phyloP scores from a whole-genome alignment of 1,284 basidiomycete species.

The Ganoderma sp. region DNA sequence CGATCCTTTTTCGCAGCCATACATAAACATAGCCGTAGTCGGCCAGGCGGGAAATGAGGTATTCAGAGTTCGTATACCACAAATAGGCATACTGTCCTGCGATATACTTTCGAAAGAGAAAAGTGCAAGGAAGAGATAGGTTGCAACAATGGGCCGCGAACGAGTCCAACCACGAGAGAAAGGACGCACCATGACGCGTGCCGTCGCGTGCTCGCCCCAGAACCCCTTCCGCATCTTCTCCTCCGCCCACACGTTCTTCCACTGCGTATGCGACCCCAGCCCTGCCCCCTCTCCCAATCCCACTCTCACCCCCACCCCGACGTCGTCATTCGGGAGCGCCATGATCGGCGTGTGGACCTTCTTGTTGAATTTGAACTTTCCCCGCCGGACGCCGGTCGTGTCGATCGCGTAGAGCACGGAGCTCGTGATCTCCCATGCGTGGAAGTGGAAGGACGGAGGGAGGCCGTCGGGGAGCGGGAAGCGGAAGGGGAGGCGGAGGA shows the following conservation, averaged over 20 bases:
- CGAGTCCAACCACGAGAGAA: neutral
- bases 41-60: no score
- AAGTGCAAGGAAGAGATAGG: no score
- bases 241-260: slow-evolving; percentile 11
- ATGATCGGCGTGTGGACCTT: slow-evolving; percentile 8
- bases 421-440: neutral
- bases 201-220: slow-evolving; percentile 26
- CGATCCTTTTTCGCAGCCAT: no score
- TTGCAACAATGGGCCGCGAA: no score
- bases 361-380: slow-evolving; percentile 4
- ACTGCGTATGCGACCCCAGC: slow-evolving; percentile 1
- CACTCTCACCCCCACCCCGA: neutral
- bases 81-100: no score
- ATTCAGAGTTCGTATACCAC: no score
- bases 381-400: slow-evolving; percentile 7
- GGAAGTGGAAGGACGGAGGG: slow-evolving; percentile 10
- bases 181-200: slow-evolving; percentile 21
- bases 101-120: no score
- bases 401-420: slow-evolving; percentile 7
- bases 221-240: slow-evolving; percentile 26
- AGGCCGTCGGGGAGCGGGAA: neutral
- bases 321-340: slow-evolving; percentile 9
- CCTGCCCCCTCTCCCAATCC: neutral
- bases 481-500: slow-evolving; percentile 3
- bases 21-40: no score